Evolutionary conservation across 345 rosid species (phyloP).

Genomic region (Salix suchowensis): DNA sequence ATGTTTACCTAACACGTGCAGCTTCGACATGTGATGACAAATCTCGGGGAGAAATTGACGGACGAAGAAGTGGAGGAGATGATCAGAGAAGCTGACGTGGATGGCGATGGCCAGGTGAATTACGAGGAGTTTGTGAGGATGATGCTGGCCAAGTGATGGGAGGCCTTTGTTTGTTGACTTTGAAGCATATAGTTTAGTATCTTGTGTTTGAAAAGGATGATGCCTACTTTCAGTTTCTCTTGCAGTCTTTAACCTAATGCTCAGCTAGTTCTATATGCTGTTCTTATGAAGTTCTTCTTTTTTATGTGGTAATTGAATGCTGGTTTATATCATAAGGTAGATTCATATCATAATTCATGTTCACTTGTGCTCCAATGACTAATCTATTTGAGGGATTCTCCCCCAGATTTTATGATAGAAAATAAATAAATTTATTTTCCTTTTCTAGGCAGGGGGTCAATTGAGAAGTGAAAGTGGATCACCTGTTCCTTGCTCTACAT

Average conservation of each 20-base stretch:
- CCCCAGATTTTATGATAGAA: background rate
- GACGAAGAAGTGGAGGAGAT: constrained; percentile 53
- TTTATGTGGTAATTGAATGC: background rate
- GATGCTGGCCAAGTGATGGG: constrained; percentile 41
- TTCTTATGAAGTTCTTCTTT: background rate
- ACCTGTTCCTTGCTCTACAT: too few relatives aligned
- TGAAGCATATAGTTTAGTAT: background rate
- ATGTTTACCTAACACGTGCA: constrained; percentile 9
- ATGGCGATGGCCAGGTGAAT: constrained; percentile 52
- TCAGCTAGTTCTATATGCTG: background rate
- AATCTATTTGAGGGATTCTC: background rate
- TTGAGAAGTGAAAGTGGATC: background rate
- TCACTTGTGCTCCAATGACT: background rate
- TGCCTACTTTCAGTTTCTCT: background rate
- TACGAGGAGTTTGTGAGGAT: constrained; percentile 40
- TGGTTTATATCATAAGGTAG: background rate
- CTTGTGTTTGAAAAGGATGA: background rate
- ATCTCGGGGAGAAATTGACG: constrained; percentile 46
- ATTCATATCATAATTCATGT: background rate
- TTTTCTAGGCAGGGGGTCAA: background rate
- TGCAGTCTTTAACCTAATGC: background rate
- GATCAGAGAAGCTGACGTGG: constrained; percentile 44
- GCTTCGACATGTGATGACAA: constrained; percentile 51
- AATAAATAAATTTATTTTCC: background rate
- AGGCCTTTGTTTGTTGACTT: background rate